phyloP scores from a whole-genome alignment of 495 filamentous ascomycete species.

The Rusavskia elegans region DNA sequence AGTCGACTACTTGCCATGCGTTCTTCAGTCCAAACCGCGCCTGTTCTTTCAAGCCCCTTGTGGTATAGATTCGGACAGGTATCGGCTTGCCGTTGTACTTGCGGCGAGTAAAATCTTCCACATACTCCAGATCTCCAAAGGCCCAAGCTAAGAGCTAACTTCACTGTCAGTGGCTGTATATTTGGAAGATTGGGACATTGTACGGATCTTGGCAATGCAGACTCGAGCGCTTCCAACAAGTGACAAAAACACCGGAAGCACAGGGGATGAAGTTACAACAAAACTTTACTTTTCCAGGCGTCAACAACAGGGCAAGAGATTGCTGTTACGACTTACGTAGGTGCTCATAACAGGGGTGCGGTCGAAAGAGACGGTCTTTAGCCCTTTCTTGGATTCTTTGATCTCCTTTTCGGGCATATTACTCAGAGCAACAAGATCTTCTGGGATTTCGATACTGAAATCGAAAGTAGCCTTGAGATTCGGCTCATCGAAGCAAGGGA shows the following conservation, averaged over 20 bases:
- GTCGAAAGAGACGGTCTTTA: slow-evolving; percentile 73
- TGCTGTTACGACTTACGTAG: slow-evolving; percentile 34
- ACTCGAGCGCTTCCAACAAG: no score
- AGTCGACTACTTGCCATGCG: slow-evolving; percentile 78
- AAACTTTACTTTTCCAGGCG: no score
- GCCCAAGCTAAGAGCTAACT: slow-evolving; percentile 77
- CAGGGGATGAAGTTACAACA: no score
- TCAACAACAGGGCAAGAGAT: no score
- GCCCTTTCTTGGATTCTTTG: slow-evolving; percentile 40
- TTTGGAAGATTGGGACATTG: not conserved
- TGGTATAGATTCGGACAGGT: slow-evolving; percentile 93
- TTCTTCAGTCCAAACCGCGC: slow-evolving; percentile 74
- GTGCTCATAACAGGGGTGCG: slow-evolving; percentile 88
- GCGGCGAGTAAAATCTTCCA: slow-evolving; percentile 75
- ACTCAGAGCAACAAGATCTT: slow-evolving; percentile 70
- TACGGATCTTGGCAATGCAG: not conserved
- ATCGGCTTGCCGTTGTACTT: slow-evolving; percentile 78
- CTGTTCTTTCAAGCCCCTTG: slow-evolving; percentile 75
- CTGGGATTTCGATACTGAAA: slow-evolving; percentile 78
- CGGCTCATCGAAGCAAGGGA: slow-evolving; percentile 97
- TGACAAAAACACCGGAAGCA: no score
- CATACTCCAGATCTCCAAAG: slow-evolving; percentile 89
- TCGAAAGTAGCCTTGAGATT: slow-evolving; percentile 94
- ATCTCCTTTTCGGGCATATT: slow-evolving; percentile 79
- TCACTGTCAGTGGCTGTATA: no score